phyloP scores from a whole-genome alignment of 2,329 filamentous ascomycete genomes.

The Xylaria sp. region DNA sequence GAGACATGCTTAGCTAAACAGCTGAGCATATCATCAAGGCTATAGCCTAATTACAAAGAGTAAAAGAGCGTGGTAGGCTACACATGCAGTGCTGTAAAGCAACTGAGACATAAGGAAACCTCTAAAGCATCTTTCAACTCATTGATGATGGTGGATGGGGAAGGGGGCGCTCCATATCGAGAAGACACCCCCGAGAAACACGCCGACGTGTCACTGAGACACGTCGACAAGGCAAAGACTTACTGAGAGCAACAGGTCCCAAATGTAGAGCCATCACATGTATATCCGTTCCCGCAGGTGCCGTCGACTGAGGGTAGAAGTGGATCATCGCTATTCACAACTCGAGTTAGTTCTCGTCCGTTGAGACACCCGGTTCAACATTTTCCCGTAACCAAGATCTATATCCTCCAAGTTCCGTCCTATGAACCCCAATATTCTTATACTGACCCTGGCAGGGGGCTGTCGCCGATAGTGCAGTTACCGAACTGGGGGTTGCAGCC shows the following conservation, averaged over 20 bases:
- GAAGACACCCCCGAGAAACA: constrained; percentile 5
- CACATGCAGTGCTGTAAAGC: not conserved
- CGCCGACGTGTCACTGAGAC: not conserved
- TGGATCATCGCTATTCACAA: constrained; percentile 35
- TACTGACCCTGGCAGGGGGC: constrained; percentile 39
- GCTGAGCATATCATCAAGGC: not conserved
- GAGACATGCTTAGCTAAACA: not conserved
- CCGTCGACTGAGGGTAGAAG: constrained; percentile 45
- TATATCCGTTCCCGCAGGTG: constrained; percentile 44
- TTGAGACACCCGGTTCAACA: not conserved
- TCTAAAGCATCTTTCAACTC: not conserved
- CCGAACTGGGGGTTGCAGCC: constrained; percentile 45
- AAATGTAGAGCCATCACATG: constrained; percentile 47
- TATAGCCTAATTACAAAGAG: not conserved
- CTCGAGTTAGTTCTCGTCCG: constrained; percentile 8
- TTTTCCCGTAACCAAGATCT: not conserved
- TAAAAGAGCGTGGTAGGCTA: constrained; percentile 3
- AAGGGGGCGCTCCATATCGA: not conserved
- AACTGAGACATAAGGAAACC: constrained; percentile 5
- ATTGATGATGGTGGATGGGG: not conserved
- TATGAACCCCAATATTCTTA: not conserved
- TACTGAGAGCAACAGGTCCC: constrained; percentile 49
- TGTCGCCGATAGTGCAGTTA: constrained; percentile 39
- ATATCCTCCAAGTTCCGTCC: not conserved
- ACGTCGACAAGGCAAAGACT: constrained; percentile 33